Evolutionary conservation across 495 filamentous ascomycete genomes (phyloP).

Genomic region (Evansstolkia leycettana): DNA sequence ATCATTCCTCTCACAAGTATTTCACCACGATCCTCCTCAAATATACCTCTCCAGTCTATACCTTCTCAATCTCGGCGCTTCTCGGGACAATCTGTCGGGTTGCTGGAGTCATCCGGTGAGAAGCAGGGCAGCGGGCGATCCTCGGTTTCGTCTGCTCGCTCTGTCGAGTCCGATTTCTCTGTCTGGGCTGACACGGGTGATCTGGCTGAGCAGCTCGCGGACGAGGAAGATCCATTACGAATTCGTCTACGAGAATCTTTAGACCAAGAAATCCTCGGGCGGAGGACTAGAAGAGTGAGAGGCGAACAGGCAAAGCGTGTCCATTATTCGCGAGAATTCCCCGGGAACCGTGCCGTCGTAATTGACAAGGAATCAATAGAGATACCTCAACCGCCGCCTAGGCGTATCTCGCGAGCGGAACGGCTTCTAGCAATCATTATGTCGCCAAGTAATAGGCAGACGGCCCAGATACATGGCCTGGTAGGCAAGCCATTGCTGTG

Average conservation of each 20-base stretch:
- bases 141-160: conserved; percentile 44
- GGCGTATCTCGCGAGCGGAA: conserved; percentile 49
- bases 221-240: conserved; percentile 66
- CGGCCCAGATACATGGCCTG: conserved; percentile 67
- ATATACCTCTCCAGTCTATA: conserved; percentile 46
- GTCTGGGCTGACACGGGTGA: conserved; percentile 89
- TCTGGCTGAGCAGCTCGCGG: conserved; percentile 76
- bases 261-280: conserved; percentile 38
- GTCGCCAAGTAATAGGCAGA: conserved; percentile 57
- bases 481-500: conserved; percentile 93
- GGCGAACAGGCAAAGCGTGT: conserved; percentile 36
- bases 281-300: conserved; percentile 13
- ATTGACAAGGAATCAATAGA: conserved; percentile 70
- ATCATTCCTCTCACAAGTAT: conserved; percentile 46
- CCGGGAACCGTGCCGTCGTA: conserved; percentile 35
- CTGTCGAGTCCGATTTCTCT: conserved; percentile 61
- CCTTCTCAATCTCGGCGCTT: conserved; percentile 24
- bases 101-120: conserved; percentile 32
- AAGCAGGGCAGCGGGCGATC: conserved; percentile 37
- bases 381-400: conserved; percentile 58
- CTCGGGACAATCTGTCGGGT: conserved; percentile 20
- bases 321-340: conserved; percentile 30
- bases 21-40: conserved; percentile 34
- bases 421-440: conserved; percentile 70
- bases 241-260: conserved; percentile 49